phyloP scores from a whole-genome alignment of 2,329 filamentous ascomycete genomes.

The Delphinella strobiligena region DNA sequence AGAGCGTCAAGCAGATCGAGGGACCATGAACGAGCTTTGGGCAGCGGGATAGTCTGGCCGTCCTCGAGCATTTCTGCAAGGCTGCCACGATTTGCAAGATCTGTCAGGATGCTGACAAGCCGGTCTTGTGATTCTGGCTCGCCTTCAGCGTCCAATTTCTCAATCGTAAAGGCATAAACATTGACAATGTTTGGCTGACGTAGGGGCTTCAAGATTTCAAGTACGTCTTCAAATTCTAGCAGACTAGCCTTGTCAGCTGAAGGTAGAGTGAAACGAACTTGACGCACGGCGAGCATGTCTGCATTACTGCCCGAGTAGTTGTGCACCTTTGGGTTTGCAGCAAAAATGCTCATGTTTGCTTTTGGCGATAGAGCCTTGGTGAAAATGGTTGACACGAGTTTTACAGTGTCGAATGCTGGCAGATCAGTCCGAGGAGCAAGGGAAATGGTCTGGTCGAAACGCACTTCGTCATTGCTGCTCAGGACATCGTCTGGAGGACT shows the following conservation, averaged over 20 bases:
- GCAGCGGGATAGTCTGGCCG: conserved; percentile 50
- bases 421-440: conserved; percentile 14
- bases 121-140: conserved; percentile 32
- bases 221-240: conserved; percentile 60
- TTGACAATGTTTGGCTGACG: conserved; percentile 67
- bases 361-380: too few relatives aligned
- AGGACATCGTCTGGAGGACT: not conserved
- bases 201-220: conserved; percentile 64
- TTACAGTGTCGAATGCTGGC: conserved; percentile 7
- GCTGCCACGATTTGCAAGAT: conserved; percentile 71
- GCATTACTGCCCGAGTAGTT: not conserved
- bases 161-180: conserved; percentile 66
- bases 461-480: conserved; percentile 1
- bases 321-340: conserved; percentile 1
- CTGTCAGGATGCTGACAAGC: conserved; percentile 63
- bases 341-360: conserved; percentile 2
- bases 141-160: conserved; percentile 4
- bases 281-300: conserved; percentile 6
- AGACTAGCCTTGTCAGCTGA: conserved; percentile 43
- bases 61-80: conserved; percentile 72
- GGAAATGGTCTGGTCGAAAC: conserved; percentile 18
- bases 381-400: conserved; percentile 3
- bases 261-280: conserved; percentile 2
- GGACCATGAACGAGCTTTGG: conserved; percentile 78
- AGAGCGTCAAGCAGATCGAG: conserved; percentile 81